Evolutionary conservation across 2,329 filamentous ascomycete genomes (phyloP).

Genomic region (Diplodia scrobiculata): DNA sequence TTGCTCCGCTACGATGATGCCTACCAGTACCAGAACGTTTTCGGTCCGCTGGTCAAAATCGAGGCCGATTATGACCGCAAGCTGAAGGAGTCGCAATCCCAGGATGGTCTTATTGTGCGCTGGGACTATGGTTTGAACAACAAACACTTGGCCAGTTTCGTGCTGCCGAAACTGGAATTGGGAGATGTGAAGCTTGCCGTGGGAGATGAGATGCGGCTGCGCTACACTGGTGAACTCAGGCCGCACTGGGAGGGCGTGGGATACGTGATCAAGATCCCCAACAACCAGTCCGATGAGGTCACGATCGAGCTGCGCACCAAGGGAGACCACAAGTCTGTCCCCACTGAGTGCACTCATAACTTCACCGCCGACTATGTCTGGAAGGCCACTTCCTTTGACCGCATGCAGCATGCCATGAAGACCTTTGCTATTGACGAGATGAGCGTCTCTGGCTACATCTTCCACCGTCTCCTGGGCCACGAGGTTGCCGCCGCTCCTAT

Average conservation of each 20-base stretch:
- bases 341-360: constrained; percentile 94
- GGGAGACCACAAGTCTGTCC: constrained; percentile 92
- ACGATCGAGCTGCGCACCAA: constrained; percentile 92
- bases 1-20: constrained; percentile 93
- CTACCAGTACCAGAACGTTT: constrained; percentile 98
- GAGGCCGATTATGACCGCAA: constrained; percentile 99
- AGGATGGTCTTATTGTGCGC: constrained; percentile 89
- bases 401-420: constrained; percentile 99
- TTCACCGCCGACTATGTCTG: constrained; percentile 99
- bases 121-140: constrained; percentile 97
- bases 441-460: constrained; percentile 98
- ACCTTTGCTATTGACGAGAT: constrained; percentile 97
- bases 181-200: constrained; percentile 98
- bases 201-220: constrained; percentile 95
- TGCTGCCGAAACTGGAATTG: constrained; percentile 93
- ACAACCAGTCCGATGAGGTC: constrained; percentile 98
- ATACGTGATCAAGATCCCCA: constrained; percentile 98
- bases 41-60: constrained; percentile 96
- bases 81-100: constrained; percentile 95
- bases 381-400: constrained; percentile 99
- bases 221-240: constrained; percentile 92
- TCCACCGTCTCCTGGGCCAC: constrained; percentile 92
- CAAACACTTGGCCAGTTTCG: constrained; percentile 93
- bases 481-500: constrained; percentile 92
- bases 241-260: constrained; percentile 95